Evolutionary conservation across 2,329 filamentous ascomycete genomes (phyloP).

Genomic region (Nigrospora oryzae): DNA sequence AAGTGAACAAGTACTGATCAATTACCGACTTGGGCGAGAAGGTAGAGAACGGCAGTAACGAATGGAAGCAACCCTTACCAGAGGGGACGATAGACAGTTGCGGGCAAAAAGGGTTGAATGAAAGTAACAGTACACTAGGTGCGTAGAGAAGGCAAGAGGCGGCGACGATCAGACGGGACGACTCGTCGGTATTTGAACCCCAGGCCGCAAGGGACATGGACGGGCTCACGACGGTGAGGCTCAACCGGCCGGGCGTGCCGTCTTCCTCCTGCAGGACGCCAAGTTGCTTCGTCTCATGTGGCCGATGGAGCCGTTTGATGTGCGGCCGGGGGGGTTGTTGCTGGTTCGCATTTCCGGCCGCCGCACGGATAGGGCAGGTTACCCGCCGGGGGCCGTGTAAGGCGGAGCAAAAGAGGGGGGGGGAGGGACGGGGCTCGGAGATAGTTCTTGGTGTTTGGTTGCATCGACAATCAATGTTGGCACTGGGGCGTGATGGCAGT

Average conservation of each 20-base stretch:
- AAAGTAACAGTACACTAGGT: neutral
- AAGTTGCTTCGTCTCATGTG: neutral
- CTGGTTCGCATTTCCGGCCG: neutral
- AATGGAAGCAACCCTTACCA: constrained; percentile 6
- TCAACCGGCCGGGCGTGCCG: neutral
- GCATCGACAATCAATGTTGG: too few species aligned
- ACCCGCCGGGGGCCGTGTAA: neutral
- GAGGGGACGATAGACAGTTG: constrained; percentile 2
- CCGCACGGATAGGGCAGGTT: neutral
- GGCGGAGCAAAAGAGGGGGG: too few species aligned
- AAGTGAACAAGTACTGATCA: neutral
- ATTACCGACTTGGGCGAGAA: neutral
- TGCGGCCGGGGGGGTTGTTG: neutral
- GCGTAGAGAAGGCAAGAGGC: neutral
- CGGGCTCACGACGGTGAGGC: neutral
- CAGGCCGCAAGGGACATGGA: neutral
- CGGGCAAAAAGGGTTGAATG: constrained; percentile 1
- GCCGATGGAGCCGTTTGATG: neutral
- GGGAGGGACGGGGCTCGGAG: too few species aligned
- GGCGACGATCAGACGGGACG: neutral
- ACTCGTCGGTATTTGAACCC: neutral
- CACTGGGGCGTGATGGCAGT: too few species aligned
- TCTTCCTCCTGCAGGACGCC: neutral
- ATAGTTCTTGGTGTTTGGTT: too few species aligned
- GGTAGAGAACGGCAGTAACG: neutral